Base-by-base conservation (phyloP, 2,329 filamentous ascomycete genomes). In the Penicillium sumatraense region DNA sequence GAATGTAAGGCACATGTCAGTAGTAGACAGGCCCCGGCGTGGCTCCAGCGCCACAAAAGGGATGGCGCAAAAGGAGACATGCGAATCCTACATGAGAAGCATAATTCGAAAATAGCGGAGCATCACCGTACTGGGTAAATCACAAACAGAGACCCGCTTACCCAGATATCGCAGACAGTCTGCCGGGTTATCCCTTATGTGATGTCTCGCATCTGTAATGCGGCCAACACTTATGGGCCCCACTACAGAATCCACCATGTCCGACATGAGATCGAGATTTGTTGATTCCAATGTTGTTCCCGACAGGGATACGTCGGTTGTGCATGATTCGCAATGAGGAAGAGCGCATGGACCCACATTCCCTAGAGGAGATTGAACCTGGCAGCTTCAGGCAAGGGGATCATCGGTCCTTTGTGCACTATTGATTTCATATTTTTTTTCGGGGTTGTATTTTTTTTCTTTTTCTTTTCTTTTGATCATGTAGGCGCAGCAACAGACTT, bases 1-100 rank as follows among this genome's bases (percentile, higher is more conserved):
- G 52, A 57, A 65, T 63, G 63, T 63, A 64, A 64, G 61, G 63
- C 52, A 63, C 58, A 65, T 64, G 52, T 56, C 60, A 59, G 61
- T 63, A 64, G 51, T 59, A 46, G 53, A 51, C 27, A n/a, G 49
- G 50, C 42, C 47, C 48, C 49, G 57, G 52, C 52, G 51, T 59
- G 49, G 57, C 57, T 53, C 56, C 56, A 27, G 36, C 52, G 47
- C 57, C 57, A 59, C 44, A 56, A 58, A 42, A 59, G 54, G 57
- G 57, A 61, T 57, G 54, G 48, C n/a, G 33, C 41, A 21, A 41
- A 50, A 56, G 23, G 46, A 27, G 27, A 26, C n/a, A 42, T 52
- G 49, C 33, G 42, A 31, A 44, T 44, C 18, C 16, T 9, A 46
- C 26, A 40, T 40, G 48, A n/a, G n/a, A 53, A 50, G 45, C 31